Base-by-base conservation (phyloP, 139 green algal genomes). In the Chlamydomonas sphaeroides region DNA sequence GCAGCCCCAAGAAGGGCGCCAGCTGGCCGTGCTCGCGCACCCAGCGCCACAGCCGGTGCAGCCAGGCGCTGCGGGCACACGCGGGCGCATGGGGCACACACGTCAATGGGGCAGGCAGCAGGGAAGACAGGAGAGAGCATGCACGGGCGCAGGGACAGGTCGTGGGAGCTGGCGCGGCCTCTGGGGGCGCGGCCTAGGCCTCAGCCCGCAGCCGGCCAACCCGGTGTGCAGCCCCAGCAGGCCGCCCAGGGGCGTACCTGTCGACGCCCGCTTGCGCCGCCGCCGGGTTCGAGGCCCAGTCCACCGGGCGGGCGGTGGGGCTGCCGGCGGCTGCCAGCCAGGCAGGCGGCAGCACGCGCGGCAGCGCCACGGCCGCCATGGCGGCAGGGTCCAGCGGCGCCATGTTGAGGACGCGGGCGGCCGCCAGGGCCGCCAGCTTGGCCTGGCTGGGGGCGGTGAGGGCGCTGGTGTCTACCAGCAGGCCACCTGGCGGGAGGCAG, bases 1-100 rank as follows among this genome's bases (percentile, higher is more conserved):
- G 89, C 80, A 93, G 65, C 6, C 71, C 56, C 36, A 84, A 6
- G 36, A 68, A 89, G 35, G 32, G 56, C 0, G 77, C 21, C 0
- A 88, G 57, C 21, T 48, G 18, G 18, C 32, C 76, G 35, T n/a
- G 63, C 5, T 32, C 41, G 25, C 62, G 41, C 28, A 93, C 38
- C 89, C 87, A 92, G 30, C 71, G 67, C 90, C 90, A 94, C 33
- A 92, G 73, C 53, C 51, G 41, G 63, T 78, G 69, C 32, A 94
- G 36, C 86, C 87, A 92, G 21, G 71, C 78, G 77, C 84, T 87
- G 81, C 61, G 42, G 32, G 10, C 20, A 79, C 4, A n/a, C n/a
- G n/a, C n/a, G n/a, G n/a, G n/a, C n/a, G n/a, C n/a, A n/a, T n/a
- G n/a, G n/a, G n/a, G n/a, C n/a, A n/a, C n/a, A n/a, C n/a, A n/a